Evolutionary conservation across 2,329 filamentous ascomycete genomes (phyloP), one percentile per base, ranked within the genome.

Genomic region (Colletotrichum higginsianum): DNA sequence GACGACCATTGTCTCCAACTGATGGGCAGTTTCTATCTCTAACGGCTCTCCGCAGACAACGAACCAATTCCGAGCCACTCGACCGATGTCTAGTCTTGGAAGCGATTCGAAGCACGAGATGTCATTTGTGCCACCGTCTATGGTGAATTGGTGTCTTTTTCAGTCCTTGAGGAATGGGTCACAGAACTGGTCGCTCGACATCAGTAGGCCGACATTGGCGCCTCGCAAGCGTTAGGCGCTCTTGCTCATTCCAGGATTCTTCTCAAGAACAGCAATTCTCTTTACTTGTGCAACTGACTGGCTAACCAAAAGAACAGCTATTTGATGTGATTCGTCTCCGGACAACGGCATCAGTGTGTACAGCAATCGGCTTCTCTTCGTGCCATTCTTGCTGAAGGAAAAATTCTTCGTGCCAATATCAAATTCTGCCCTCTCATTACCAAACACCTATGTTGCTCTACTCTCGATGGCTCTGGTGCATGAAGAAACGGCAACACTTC

Each of bases 351-450:
- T 88, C 81, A 83, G 87, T 89, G 87, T 89, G 87, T 89, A 88
- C 87, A 87, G 85, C 86, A 85, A 80, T 82, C 86, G 84, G 85
- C 84, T 82, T 81, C 76, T 79, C 77, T 79, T 80, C 78, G 82
- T 87, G 85, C 86, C 85, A 84, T 78, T 81, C 77, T 84, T 86
- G 86, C 84, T 88, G 86, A 88, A 88, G 87, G 86, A 88, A 82
- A 75, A 81, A 81, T 83, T 82, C 75, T 82, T 83, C 86, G 86
- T 88, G 87, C 87, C 87, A 84, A 89, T 83, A 88, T 80, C 75
- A 77, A 85, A 76, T 77, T 77, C 61, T 76, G 80, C 84, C 84
- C 82, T 82, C 83, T 82, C 84, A 88, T 88, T 88, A 89, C 87
- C 86, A 88, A 88, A 87, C 86, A 87, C 86, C 84, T 83, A 78